A percentile compares a stretch with the other conserved stretches of the same genome.
phyloP scores from a whole-genome alignment of 192 early-diverging fungal genomes.

The Endogone sp. region DNA sequence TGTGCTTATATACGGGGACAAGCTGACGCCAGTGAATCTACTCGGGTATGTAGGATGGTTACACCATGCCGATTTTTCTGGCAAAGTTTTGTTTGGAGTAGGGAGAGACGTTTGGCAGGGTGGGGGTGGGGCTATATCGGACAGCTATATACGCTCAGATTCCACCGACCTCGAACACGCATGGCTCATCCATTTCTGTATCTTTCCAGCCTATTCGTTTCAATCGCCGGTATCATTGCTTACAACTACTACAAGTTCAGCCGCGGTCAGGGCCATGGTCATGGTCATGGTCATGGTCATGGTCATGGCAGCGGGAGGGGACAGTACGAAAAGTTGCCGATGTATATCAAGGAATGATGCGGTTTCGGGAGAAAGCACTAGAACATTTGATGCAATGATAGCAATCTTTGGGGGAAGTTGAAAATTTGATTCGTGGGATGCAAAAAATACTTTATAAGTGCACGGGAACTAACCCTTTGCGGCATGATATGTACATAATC shows the following conservation, averaged over 20 bases:
- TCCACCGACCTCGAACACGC: not conserved
- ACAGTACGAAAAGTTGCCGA: constrained; percentile 20
- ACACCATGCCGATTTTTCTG: not conserved
- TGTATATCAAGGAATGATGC: not conserved
- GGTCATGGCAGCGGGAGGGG: not conserved
- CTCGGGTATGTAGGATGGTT: constrained; percentile 49
- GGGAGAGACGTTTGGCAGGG: not conserved
- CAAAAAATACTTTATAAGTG: too few relatives aligned
- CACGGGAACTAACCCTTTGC: too few relatives aligned
- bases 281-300: not conserved
- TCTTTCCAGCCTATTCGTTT: constrained; percentile 42
- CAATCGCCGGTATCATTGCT: constrained; percentile 54
- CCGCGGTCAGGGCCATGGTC: constrained; percentile 2
- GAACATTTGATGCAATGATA: too few relatives aligned
- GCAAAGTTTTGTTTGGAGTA: not conserved
- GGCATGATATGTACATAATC: too few relatives aligned
- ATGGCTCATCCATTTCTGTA: constrained; percentile 1
- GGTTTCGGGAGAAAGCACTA: too few relatives aligned
- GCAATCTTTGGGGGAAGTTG: too few relatives aligned
- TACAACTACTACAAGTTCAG: constrained; percentile 36
- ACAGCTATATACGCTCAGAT: not conserved
- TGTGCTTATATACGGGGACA: constrained; percentile 67
- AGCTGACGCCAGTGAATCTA: constrained; percentile 59
- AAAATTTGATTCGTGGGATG: too few relatives aligned
- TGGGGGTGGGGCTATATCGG: not conserved